phyloP scores from a whole-genome alignment of 345 rosid genomes.

The Syzygium aqueum region DNA sequence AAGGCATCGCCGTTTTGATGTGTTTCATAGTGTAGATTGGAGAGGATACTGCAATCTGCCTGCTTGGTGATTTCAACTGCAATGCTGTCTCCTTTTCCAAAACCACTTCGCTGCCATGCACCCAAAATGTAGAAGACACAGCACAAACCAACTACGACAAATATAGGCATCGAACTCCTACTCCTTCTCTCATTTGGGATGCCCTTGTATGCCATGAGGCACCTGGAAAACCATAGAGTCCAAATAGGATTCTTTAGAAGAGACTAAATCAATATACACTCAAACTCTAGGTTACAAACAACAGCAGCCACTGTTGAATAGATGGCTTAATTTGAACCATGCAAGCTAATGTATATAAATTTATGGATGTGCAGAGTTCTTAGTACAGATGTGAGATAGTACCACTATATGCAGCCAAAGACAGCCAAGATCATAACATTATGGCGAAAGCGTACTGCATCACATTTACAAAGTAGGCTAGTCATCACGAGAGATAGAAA shows the following conservation, averaged over 20 bases:
- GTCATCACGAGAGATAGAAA: neutral
- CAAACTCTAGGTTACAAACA: neutral
- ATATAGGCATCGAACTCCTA: slow-evolving; percentile 32
- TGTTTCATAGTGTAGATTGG: slow-evolving; percentile 42
- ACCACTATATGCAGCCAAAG: neutral
- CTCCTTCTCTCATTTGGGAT: slow-evolving; percentile 14
- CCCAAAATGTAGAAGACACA: slow-evolving; percentile 59
- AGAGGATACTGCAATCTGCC: slow-evolving; percentile 35
- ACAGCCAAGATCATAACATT: neutral
- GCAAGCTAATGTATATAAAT: neutral
- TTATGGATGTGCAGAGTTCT: neutral
- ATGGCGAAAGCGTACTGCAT: neutral
- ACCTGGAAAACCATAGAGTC: neutral
- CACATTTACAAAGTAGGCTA: neutral
- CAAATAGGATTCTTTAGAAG: neutral
- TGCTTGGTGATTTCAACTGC: slow-evolving; percentile 38
- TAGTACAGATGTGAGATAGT: neutral
- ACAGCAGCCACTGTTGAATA: neutral
- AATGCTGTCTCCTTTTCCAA: slow-evolving; percentile 56
- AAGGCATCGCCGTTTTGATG: slow-evolving; percentile 27
- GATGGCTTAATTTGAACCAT: neutral
- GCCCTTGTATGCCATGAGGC: slow-evolving; percentile 2
- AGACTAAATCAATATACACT: neutral
- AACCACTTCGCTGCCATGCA: slow-evolving; percentile 70
- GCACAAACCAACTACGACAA: slow-evolving; percentile 38